Conservation (phyloP, 1,139 yeast genomes). For the Scheffersomyces segobiensis region DNA sequence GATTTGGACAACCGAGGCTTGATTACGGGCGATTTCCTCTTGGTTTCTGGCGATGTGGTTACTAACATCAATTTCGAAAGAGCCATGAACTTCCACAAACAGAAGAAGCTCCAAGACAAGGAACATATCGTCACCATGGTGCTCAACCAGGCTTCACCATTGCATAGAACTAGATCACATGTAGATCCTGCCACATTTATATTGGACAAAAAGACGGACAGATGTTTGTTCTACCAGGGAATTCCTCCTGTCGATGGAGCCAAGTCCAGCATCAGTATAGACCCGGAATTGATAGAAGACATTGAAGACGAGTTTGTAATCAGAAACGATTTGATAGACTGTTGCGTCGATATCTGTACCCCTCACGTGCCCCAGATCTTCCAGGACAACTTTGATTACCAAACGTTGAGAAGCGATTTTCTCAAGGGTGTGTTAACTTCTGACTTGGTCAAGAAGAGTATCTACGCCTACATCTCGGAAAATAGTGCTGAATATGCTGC, state of each 20-base stretch:
- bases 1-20: slow-evolving; percentile 90
- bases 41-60: slow-evolving; percentile 92
- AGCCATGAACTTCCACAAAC: slow-evolving; percentile 72
- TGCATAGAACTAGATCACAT: slow-evolving; percentile 77
- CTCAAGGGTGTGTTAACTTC: slow-evolving; percentile 88
- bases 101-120: slow-evolving; percentile 70
- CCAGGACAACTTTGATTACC: slow-evolving; percentile 95
- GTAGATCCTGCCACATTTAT: slow-evolving; percentile 85
- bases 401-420: slow-evolving; percentile 80
- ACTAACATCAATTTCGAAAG: slow-evolving; percentile 81
- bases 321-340: slow-evolving; percentile 91
- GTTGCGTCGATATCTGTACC: slow-evolving; percentile 93
- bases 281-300: slow-evolving; percentile 79
- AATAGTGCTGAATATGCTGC: slow-evolving; percentile 81
- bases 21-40: slow-evolving; percentile 83
- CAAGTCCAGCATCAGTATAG: slow-evolving; percentile 59
- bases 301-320: slow-evolving; percentile 72
- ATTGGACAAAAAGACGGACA: slow-evolving; percentile 67
- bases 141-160: slow-evolving; percentile 79
- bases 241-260: slow-evolving; percentile 62
- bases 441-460: slow-evolving; percentile 86
- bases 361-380: slow-evolving; percentile 94
- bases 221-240: slow-evolving; percentile 82
- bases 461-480: slow-evolving; percentile 73
- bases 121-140: slow-evolving; percentile 96